Base-by-base conservation (phyloP, 495 filamentous ascomycete species). In the Cladorrhinum samala region DNA sequence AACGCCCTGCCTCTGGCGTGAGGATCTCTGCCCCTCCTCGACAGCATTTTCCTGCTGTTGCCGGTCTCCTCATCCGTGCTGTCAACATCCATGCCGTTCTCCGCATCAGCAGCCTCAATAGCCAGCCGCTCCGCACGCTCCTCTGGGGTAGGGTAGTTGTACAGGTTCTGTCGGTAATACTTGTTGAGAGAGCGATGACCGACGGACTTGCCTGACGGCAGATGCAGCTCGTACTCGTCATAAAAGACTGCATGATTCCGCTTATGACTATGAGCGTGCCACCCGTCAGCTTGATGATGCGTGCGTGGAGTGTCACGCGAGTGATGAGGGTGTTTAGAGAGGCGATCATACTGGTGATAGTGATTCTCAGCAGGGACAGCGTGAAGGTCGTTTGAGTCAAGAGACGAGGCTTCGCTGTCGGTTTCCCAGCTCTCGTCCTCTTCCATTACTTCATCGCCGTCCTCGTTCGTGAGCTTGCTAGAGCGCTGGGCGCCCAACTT, bases 81-180 rank as follows among this genome's bases (percentile, higher is more conserved):
- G n/a, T n/a, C 67, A 3, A 64, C 50, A 14, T 68, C 65, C 63
- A 63, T 66, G 19, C 18, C 56, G 30, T 60, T 58, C 30, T 64
- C 59, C 7, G 52, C 51, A 43, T 66, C 53, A 13, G 61, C 65
- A 3, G 68, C 74, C 55, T 83, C 78, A 19, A 79, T 75, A 27
- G 80, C 80, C 50, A 76, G 55, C 66, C 73, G 67, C 72, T 80
- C 73, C 63, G 77, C 70, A 41, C 79, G 80, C 65, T 94, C 90
- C 14, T 81, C 80, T 0, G 81, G 68, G 4, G 84, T 80, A 2
- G 88, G 88, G 70, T 94, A 80, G 67, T 77, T 86, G 73, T 88
- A 85, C 30, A 97, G 74, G 70, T 97, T 96, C 72, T 98, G 93
- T 46, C 89, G 86, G 70, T 83, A 98, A 70, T 95, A 96, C 48